Base-by-base conservation (phyloP, 306 rosid genomes). In the Trifolium fragiferum region DNA sequence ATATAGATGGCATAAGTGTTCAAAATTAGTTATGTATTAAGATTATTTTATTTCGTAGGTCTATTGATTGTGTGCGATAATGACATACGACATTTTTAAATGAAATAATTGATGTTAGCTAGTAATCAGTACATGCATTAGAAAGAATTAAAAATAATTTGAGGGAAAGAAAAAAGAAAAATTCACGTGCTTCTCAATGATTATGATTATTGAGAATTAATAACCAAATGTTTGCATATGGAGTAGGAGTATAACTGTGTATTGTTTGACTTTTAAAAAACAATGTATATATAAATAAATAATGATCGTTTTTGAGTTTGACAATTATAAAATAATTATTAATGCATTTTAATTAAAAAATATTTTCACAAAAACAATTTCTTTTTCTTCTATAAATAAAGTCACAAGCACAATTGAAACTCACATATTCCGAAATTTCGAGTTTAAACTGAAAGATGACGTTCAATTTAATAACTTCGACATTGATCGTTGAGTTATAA, bases 151-250 rank as follows among this genome's bases (percentile, higher is more conserved):
- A 44, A 20, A 59, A 33, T 1, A 23, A 32, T 32, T 68, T 20
- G 35, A 11, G 1, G 41, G 18, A 5, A n/a, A 15, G 23, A 50
- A 15, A 20, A 61, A 30, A 19, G 11, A 63, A 53, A 37, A 53
- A 25, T 33, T 70, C 59, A 65, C 66, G 66, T 71, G 78, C 75
- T 71, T 76, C 44, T 71, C 43, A 57, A 57, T 71, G 75, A 72
- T 71, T 64, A 57, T 71, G 75, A 72, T 71, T 64, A 69, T 14
- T 68, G 30, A 14, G 43, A 30, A 21, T 57, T 71, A 47, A 44
- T 40, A 0, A 57, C 35, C 37, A 57, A 57, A 23, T 57, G 10
- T 23, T 57, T 57, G 33, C 21, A 2, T 8, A 50, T n/a, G n/a
- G n/a, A n/a, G n/a, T n/a, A n/a, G n/a, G n/a, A n/a, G n/a, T n/a